Conservation (phyloP, 768 basidiomycete genomes). For the Russula emetica region DNA sequence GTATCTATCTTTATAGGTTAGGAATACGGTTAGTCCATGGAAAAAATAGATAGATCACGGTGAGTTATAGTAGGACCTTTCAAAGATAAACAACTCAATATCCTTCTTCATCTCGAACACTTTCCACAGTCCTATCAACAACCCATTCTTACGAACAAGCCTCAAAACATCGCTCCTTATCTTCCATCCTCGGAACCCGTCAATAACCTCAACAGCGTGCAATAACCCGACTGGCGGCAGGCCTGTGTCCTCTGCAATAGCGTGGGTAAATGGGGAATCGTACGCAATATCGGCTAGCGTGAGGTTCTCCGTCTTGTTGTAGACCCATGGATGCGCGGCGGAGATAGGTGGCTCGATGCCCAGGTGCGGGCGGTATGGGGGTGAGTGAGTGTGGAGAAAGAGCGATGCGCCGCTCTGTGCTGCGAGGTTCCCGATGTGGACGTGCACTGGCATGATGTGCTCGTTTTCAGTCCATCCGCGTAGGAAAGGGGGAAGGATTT, state of each 20-base stretch:
- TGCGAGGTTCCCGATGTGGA: constrained; percentile 81
- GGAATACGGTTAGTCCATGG: too few relatives aligned
- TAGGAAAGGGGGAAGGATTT: constrained; percentile 8
- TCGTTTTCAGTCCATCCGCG: constrained; percentile 17
- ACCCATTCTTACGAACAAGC: constrained; percentile 30
- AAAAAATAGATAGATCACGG: not conserved
- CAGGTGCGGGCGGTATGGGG: constrained; percentile 43
- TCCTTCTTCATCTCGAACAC: constrained; percentile 39
- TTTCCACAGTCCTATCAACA: constrained; percentile 21
- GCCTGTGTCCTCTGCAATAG: constrained; percentile 48
- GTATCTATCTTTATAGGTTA: not conserved
- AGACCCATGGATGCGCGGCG: constrained; percentile 47
- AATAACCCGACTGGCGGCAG: constrained; percentile 36
- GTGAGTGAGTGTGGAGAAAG: constrained; percentile 68
- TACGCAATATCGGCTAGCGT: constrained; percentile 40
- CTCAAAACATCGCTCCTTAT: constrained; percentile 31
- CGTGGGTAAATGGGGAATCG: constrained; percentile 50
- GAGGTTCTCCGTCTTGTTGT: constrained; percentile 79
- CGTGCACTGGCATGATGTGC: constrained; percentile 41
- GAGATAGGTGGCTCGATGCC: constrained; percentile 21
- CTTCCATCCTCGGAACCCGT: constrained; percentile 44
- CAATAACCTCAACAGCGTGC: constrained; percentile 43
- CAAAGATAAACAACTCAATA: constrained; percentile 49
- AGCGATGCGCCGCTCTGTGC: constrained; percentile 89
- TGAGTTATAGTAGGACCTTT: constrained; percentile 29